phyloP scores from a whole-genome alignment of 2,329 filamentous ascomycete genomes.

The Aspergillus intermedius region DNA sequence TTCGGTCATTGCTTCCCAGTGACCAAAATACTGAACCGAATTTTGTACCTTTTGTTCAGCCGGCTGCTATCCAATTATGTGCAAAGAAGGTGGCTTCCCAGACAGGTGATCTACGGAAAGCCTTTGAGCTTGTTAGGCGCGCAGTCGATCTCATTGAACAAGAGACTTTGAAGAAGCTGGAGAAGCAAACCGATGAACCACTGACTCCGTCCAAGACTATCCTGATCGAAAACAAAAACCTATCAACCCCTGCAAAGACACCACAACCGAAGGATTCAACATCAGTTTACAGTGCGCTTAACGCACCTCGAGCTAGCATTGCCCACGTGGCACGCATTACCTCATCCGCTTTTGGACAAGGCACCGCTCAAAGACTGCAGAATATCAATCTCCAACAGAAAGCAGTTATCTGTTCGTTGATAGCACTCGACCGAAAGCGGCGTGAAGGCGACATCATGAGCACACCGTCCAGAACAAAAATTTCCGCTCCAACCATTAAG shows the following conservation, averaged over 20 bases:
- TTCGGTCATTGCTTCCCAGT: slow-evolving; percentile 63
- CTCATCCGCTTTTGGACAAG: slow-evolving; percentile 81
- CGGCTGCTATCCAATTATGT: slow-evolving; percentile 86
- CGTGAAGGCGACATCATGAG: slow-evolving; percentile 37
- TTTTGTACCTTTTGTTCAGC: slow-evolving; percentile 82
- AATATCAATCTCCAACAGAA: slow-evolving; percentile 94
- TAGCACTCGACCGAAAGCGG: slow-evolving; percentile 73
- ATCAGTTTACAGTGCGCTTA: slow-evolving; percentile 61
- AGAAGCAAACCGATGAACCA: slow-evolving; percentile 51
- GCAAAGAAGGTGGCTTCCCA: slow-evolving; percentile 92
- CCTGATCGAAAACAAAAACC: slow-evolving; percentile 73
- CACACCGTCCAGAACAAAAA: slow-evolving; percentile 56
- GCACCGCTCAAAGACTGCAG: slow-evolving; percentile 74
- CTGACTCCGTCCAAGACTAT: slow-evolving; percentile 66
- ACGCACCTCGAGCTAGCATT: slow-evolving; percentile 81
- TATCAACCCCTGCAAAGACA: slow-evolving; percentile 48
- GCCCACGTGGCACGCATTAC: slow-evolving; percentile 89
- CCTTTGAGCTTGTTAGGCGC: slow-evolving; percentile 86
- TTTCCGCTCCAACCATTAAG: slow-evolving; percentile 70
- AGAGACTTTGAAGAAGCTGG: slow-evolving; percentile 69
- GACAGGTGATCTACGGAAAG: slow-evolving; percentile 88
- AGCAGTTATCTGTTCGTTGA: slow-evolving; percentile 80
- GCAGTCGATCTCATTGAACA: slow-evolving; percentile 83
- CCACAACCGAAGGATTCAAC: slow-evolving; percentile 29
- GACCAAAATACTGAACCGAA: slow-evolving; percentile 41